Base-by-base conservation (phyloP, 257 asterid genomes). In the Plantago ovata region DNA sequence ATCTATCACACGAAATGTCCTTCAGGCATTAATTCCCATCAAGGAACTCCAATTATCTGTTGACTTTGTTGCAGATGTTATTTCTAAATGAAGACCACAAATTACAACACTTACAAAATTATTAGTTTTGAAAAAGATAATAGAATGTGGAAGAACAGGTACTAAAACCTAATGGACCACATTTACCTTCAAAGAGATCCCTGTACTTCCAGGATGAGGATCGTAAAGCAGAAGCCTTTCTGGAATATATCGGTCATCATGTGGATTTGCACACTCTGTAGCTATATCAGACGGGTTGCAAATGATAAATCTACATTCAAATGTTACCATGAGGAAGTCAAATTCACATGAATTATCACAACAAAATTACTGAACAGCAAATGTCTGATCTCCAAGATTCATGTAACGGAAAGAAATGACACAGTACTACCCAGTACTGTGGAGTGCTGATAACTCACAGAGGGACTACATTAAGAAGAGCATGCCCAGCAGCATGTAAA, bases 131-230 rank as follows among this genome's bases (percentile, higher is more conserved):
- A 24, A 24, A 24, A 24, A 2, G 32, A 24, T 2, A 24, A 24
- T 24, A 24, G 32, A 24, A 24, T 24, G 32, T 24, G 5, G 2
- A 24, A 2, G 2, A 24, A 24, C 10, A 18, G 13, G 53, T 9
- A 48, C 23, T 48, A 9, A 48, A 13, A 33, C 18, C 4, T 73
- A 51, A 46, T 56, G 19, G 40, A 56, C 51, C 32, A 45, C 47
- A n/a, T 63, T 76, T 76, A 88, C 98, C 96, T 92, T 88, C 38
- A 72, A 78, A 41, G 96, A 82, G 76, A 92, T 85, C 71, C 98
- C 98, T 52, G 95, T 80, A 42, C 96, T 96, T 65, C 98, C 98
- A 63, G 96, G 95, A 68, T 67, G 95, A 65, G 96, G 95, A 75
- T 92, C 98, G 55, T 92, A 92, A 43, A 92, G 96, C 49, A 92